These are phyloP conservation scores for Colletotrichum camelliae DNA, from an alignment of 2,329 filamentous ascomycete genomes.

Conservation along the genomic window DNA sequence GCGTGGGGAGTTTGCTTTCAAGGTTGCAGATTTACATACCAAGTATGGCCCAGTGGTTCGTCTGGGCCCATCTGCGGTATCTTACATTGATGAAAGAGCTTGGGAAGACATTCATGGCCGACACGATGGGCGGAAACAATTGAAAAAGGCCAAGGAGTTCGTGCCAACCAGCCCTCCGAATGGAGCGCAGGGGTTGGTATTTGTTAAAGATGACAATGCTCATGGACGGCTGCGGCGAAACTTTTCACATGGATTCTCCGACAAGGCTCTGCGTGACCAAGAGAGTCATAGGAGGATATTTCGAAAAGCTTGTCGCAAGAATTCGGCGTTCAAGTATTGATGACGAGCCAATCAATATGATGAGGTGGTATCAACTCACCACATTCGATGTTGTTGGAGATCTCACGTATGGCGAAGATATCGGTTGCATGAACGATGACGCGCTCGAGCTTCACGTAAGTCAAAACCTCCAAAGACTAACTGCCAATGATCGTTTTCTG, in stretches of 20 bases:
- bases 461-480: neutral
- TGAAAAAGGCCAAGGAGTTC: neutral
- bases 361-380: conserved; percentile 2
- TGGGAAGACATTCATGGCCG: neutral
- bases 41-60: neutral
- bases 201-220: neutral
- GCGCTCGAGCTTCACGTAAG: conserved; percentile 11
- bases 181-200: neutral
- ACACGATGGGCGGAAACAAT: neutral
- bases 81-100: neutral
- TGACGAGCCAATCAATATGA: conserved; percentile 24
- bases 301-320: conserved; percentile 26
- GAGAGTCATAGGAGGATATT: conserved; percentile 30
- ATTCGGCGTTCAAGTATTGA: neutral
- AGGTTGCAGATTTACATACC: neutral
- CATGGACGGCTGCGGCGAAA: conserved; percentile 16
- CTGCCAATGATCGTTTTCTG: neutral
- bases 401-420: conserved; percentile 21
- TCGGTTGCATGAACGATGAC: conserved; percentile 16
- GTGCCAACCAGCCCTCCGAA: neutral
- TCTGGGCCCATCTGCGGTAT: neutral
- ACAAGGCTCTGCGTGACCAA: conserved; percentile 32
- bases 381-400: conserved; percentile 22
- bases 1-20: neutral
- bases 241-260: conserved; percentile 32